These are phyloP conservation scores for Sclerotinia minor DNA, from an alignment of 2,329 filamentous ascomycete genomes.

Conservation along the genomic window DNA sequence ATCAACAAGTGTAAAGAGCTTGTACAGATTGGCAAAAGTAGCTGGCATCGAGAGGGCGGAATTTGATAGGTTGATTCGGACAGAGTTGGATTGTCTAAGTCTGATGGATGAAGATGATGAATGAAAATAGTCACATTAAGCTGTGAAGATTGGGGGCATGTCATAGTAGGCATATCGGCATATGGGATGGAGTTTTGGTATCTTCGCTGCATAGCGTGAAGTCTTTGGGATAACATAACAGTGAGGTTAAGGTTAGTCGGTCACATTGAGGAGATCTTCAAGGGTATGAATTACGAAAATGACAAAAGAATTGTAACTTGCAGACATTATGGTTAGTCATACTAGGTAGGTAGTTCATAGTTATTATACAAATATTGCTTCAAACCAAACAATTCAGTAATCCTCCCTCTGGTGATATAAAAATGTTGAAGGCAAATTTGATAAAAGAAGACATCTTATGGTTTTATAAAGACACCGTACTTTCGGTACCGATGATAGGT, in stretches of 20 bases:
- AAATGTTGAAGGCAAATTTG: not conserved
- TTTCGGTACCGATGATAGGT: not conserved
- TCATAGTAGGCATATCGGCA: not conserved
- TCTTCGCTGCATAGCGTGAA: not conserved
- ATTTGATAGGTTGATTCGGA: constrained; percentile 70
- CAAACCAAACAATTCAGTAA: not conserved
- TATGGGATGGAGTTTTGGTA: constrained; percentile 9
- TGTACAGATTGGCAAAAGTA: constrained; percentile 68
- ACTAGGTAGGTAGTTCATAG: no score
- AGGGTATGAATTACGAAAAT: not conserved
- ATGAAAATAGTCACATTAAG: not conserved
- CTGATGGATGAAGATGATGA: constrained; percentile 60
- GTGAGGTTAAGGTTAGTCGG: not conserved
- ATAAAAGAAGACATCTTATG: not conserved
- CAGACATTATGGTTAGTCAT: not conserved
- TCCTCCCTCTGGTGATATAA: not conserved
- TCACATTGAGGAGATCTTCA: not conserved
- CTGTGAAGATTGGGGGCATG: not conserved
- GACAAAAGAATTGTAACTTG: not conserved
- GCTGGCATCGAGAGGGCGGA: constrained; percentile 73
- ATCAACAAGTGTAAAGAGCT: constrained; percentile 72
- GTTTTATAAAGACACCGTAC: not conserved
- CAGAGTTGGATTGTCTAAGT: constrained; percentile 68
- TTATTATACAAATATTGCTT: not conserved
- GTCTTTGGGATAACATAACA: not conserved